Evolutionary conservation across 768 basidiomycete species (phyloP).

Genomic region (Calvatia gigantea): DNA sequence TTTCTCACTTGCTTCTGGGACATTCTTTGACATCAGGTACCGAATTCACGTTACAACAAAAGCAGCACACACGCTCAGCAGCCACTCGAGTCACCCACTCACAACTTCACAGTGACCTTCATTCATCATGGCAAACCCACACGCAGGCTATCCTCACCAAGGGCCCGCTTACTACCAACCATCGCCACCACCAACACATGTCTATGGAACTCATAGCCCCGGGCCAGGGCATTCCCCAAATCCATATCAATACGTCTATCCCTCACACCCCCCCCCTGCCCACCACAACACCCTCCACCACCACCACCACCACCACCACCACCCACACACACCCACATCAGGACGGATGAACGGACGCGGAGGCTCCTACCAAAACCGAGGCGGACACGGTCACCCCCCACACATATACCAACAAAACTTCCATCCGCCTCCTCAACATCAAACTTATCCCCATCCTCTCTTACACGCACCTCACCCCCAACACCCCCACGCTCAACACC

Average conservation of each 20-base stretch:
- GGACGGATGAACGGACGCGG: conserved; percentile 30
- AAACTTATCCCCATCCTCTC: conserved; percentile 22
- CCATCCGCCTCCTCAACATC: conserved; percentile 29
- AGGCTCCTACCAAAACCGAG: conserved; percentile 33
- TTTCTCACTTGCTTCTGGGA: not conserved
- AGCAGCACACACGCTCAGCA: not conserved
- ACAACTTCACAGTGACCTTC: not conserved
- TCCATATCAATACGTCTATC: conserved; percentile 30
- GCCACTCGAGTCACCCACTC: not conserved
- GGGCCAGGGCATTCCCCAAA: conserved; percentile 23
- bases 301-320: conserved; percentile 29
- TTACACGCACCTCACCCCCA: conserved; percentile 21
- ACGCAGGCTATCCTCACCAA: conserved; percentile 21
- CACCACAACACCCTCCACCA: conserved; percentile 32
- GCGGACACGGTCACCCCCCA: conserved; percentile 32
- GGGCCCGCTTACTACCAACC: conserved; percentile 21
- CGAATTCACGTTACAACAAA: not conserved
- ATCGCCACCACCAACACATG: conserved; percentile 22
- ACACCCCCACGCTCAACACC: conserved; percentile 28
- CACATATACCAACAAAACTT: conserved; percentile 21
- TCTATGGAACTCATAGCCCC: conserved; percentile 33
- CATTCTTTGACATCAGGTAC: conserved; percentile 2
- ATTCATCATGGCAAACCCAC: conserved; percentile 18
- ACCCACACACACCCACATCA: conserved; percentile 27
- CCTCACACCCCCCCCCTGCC: conserved; percentile 27